Base-by-base conservation (phyloP, 2,329 filamentous ascomycete genomes). In the Cryphonectria nitschkei region DNA sequence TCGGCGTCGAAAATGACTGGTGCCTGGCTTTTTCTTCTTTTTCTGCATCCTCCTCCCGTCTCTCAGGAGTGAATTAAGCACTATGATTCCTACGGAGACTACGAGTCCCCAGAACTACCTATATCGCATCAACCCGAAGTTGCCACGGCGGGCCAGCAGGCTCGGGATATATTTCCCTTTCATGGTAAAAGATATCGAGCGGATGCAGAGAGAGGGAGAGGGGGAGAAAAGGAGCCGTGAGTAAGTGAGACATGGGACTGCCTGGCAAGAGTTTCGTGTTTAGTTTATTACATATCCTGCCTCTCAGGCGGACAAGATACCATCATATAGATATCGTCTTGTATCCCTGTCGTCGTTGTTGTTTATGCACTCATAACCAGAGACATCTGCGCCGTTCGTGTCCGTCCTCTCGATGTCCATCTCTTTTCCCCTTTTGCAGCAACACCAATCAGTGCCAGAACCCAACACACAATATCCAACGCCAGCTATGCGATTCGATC, bases 401-500 rank as follows among this genome's bases (percentile, higher is more conserved):
- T 2, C 34, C 26, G 43, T 6, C 41, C 11, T 46, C 22, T 32
- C 16, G 3, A 14, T 64, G 11, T 29, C 34, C 32, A n/a, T 3
- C 19, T 26, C 34, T 39, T 37, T 61, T 16, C 22, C 54, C 32
- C 19, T 3, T 34, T 32, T 13, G 6, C 29, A 19, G 54, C 54
- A 58, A 61, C 58, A 37, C 58, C 34, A n/a, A 19, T n/a, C 16
- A 32, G 41, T 64, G 16, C 61, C 61, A 29, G 26, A 19, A 26
- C 39, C 39, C 11, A 19, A 19, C 63, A 43, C n/a, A 46, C 39
- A 11, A 29, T 2, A 29, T 19, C 54, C 54, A 65, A 65, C 63
- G 63, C 63, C 63, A 65, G 63, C 63, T 65, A 65, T 65, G 63
- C 63, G 34, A 65, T 32, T 52, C 19, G 41, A 32, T 16, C 26